Percentiles rank a stretch among this genome's conserved stretches.
phyloP scores from a whole-genome alignment of 305 asterid species.

The Rubia tinctorum region DNA sequence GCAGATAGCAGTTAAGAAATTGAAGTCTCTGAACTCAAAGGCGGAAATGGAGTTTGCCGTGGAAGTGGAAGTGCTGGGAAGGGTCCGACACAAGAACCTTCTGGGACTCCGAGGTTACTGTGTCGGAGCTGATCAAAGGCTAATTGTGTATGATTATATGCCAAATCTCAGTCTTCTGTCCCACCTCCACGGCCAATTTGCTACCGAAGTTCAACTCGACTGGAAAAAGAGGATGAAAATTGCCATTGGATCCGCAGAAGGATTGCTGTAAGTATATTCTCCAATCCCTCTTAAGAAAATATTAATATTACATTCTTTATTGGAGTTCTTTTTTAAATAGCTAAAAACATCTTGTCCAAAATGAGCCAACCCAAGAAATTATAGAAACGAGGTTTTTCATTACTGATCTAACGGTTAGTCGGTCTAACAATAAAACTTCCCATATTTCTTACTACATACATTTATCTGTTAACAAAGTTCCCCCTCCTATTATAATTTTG shows the following conservation, averaged over 20 bases:
- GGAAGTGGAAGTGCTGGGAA: slow-evolving; percentile 83
- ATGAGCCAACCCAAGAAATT: no score
- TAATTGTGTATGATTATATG: slow-evolving; percentile 81
- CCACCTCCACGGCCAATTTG: slow-evolving; percentile 71
- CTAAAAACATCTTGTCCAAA: no score
- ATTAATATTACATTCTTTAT: no score
- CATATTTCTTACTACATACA: no score
- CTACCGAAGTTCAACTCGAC: slow-evolving; percentile 55
- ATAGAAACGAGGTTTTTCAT: no score
- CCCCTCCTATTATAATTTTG: no score
- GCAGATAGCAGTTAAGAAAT: slow-evolving; percentile 81
- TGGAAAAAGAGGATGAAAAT: slow-evolving; percentile 71
- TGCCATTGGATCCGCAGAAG: slow-evolving; percentile 70
- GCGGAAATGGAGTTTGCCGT: slow-evolving; percentile 91
- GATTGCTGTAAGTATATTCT: slow-evolving; percentile 45
- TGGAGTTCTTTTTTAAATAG: no score
- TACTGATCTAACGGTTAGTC: no score
- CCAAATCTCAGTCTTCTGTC: slow-evolving; percentile 80
- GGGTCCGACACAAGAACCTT: slow-evolving; percentile 78
- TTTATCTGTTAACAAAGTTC: no score
- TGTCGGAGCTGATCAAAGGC: slow-evolving; percentile 64
- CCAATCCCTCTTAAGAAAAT: no score
- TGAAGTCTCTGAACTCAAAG: slow-evolving; percentile 76
- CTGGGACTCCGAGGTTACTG: slow-evolving; percentile 76
- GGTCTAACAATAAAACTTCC: no score